Percentiles rank a stretch among this genome's conserved stretches.
phyloP scores from a whole-genome alignment of 2,329 filamentous ascomycete genomes.

The Neurospora sp. region DNA sequence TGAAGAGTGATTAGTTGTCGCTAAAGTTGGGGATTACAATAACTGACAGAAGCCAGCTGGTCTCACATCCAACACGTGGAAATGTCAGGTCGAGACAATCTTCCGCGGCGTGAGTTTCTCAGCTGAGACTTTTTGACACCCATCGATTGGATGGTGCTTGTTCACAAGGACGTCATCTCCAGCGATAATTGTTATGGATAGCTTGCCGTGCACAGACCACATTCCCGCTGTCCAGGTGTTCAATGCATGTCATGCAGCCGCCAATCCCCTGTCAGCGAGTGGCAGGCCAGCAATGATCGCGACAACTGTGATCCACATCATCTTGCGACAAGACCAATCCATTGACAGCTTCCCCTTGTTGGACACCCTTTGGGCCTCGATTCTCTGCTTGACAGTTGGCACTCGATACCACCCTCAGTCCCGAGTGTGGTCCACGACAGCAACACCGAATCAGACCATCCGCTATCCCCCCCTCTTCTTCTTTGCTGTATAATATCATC shows the following conservation, averaged over 20 bases:
- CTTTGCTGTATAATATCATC: not conserved
- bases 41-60: not conserved
- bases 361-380: not conserved
- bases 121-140: not conserved
- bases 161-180: not conserved
- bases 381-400: not conserved
- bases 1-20: not conserved
- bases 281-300: not conserved
- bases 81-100: not conserved
- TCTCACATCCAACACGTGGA: not conserved
- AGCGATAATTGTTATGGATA: not conserved
- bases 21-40: not conserved
- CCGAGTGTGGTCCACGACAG: not conserved
- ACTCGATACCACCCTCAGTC: not conserved
- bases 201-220: not conserved
- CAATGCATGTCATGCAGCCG: not conserved
- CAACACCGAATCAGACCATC: not conserved
- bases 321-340: not conserved
- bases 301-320: not conserved
- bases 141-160: not conserved
- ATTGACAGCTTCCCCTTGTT: slow-evolving; percentile 2
- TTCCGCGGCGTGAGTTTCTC: not conserved
- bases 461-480: too few relatives aligned
- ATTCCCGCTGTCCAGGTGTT: not conserved
- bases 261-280: not conserved